phyloP scores from a whole-genome alignment of 371 early-diverging fungal species.

The Saksenaea oblongispora region DNA sequence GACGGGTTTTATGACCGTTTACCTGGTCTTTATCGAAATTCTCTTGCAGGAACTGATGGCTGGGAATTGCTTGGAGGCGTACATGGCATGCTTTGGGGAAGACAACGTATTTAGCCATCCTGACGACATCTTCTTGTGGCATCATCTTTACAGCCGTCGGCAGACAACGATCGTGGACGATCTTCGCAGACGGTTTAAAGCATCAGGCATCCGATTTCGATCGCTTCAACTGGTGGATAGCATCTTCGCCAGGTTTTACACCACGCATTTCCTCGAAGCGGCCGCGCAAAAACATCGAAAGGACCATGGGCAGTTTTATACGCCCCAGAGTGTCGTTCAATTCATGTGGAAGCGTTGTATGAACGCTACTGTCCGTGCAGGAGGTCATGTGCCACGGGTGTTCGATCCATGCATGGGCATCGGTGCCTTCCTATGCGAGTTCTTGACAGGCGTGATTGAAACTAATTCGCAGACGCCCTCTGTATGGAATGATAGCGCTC shows the following conservation, averaged over 20 bases:
- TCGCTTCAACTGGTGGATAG: constrained; percentile 32
- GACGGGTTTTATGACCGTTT: constrained; percentile 49
- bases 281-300: constrained; percentile 62
- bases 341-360: constrained; percentile 63
- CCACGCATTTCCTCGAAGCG: constrained; percentile 50
- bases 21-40: constrained; percentile 41
- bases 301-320: constrained; percentile 70
- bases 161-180: constrained; percentile 10
- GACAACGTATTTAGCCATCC: constrained; percentile 10
- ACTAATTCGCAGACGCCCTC: constrained; percentile 21
- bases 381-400: constrained; percentile 37
- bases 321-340: constrained; percentile 58
- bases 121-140: constrained; percentile 28
- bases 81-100: constrained; percentile 41
- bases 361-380: neutral
- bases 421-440: constrained; percentile 61
- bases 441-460: constrained; percentile 42
- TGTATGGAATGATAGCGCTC: constrained; percentile 42
- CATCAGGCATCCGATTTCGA: constrained; percentile 15
- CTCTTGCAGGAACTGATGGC: constrained; percentile 23
- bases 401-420: constrained; percentile 69
- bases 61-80: constrained; percentile 15
- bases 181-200: constrained; percentile 23
- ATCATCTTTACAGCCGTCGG: constrained; percentile 17
- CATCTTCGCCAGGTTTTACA: constrained; percentile 54